Conservation (phyloP, 176 grass and related monocot genomes). For the Puccinellia tenuiflora region DNA sequence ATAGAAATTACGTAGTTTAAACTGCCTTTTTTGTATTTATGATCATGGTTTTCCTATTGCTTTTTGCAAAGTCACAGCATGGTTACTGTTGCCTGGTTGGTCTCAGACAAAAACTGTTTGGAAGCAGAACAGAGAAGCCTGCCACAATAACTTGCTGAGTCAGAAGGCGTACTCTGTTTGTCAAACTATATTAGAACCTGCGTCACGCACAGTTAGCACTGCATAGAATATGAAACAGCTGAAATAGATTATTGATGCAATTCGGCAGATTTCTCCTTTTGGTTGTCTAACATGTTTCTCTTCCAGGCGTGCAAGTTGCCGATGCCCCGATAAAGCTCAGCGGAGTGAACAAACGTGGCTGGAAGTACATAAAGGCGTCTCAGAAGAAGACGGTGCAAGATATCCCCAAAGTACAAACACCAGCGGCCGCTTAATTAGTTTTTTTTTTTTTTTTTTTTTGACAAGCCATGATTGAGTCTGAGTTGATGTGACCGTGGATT, state of each 20-base stretch:
- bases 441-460: too few species aligned
- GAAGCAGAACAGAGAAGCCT: neutral
- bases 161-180: neutral
- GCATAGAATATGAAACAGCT: neutral
- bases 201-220: neutral
- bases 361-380: conserved; percentile 67
- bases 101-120: neutral
- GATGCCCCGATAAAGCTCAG: conserved; percentile 52
- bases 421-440: conserved; percentile 26
- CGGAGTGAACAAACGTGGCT: conserved; percentile 73
- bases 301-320: conserved; percentile 45
- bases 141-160: neutral
- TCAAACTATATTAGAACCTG: neutral
- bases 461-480: neutral
- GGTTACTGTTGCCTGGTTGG: neutral
- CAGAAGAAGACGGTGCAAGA: conserved; percentile 47
- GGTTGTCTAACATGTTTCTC: conserved; percentile 10
- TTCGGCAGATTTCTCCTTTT: neutral
- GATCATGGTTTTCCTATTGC: neutral
- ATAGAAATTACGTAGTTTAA: neutral
- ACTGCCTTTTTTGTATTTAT: neutral
- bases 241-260: neutral
- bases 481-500: neutral
- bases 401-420: conserved; percentile 19
- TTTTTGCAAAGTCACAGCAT: neutral